Base-by-base conservation (phyloP, 2,329 filamentous ascomycete genomes). In the Pseudogymnoascus sp. region DNA sequence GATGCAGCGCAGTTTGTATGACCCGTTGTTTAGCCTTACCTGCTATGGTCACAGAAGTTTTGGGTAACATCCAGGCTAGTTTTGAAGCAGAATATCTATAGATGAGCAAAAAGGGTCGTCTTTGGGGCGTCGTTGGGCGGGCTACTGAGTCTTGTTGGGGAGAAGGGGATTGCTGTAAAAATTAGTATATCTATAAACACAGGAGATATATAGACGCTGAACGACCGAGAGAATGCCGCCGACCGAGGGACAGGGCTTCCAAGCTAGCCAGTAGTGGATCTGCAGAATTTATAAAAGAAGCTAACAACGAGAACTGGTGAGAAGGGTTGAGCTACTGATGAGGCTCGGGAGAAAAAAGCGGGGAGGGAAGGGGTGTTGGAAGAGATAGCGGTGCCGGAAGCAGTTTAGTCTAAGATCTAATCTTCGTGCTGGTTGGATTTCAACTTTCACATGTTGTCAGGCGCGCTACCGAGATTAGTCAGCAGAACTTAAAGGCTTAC, bases 11-110 rank as follows among this genome's bases (percentile, higher is more conserved):
- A 33, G 60, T 61, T 33, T 46, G 60, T 24, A 43, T 43, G 41
- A 61, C 35, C 14, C 60, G 12, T 56, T 61, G 60, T 3, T 38
- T 53, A 22, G 60, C 60, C 41, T 61, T 61, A 46, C 59, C 59
- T 41, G 59, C 59, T n/a, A 40, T 12, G 22, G 33, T 24, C 14
- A 35, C 37, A 35, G 60, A 61, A 33, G 41, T 28, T 61, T 53
- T 43, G 7, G 40, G 28, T n/a, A 61, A 28, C 60, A 61, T 61
- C 22, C 60, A 61, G 60, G 35, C 28, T 35, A 41, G 22, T 38
- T 38, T 24, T 40, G 33, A 40, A 26, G 35, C 50, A 22, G 16
- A 33, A 56, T 56, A 56, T 33, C 50, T 56, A 56, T 19, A 33
- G n/a, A 14, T 50, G 22, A 50, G 43, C 43, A 50, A 50, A 59